These are phyloP conservation scores for Populus hybrid DNA, from an alignment of 441 rosid species.

Conservation along the genomic window DNA sequence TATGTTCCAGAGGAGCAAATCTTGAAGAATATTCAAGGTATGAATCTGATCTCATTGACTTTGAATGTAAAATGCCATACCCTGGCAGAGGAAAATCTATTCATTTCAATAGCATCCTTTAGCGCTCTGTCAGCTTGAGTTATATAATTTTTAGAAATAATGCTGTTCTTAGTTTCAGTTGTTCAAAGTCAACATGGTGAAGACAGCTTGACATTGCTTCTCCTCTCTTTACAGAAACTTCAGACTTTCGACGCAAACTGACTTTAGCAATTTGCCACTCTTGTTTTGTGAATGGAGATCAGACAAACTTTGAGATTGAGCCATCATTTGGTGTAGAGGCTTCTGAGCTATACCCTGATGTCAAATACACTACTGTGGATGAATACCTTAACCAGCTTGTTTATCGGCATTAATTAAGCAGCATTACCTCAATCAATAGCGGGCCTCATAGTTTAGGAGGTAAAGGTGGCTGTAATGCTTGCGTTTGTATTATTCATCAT, in stretches of 20 bases:
- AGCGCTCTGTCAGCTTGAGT: neutral
- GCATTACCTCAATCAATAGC: neutral
- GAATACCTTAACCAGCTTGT: constrained; percentile 47
- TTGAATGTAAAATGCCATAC: too few species aligned
- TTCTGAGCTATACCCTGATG: constrained; percentile 61
- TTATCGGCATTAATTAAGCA: neutral
- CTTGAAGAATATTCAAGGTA: constrained; percentile 53
- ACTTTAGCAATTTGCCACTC: constrained; percentile 44
- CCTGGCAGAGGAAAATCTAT: too few species aligned
- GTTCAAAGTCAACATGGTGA: too few species aligned
- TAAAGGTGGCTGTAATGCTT: too few species aligned
- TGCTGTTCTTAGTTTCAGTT: too few species aligned
- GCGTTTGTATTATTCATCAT: too few species aligned
- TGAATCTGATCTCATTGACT: neutral
- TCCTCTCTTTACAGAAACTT: constrained; percentile 30
- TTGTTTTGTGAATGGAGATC: constrained; percentile 56
- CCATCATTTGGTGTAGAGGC: constrained; percentile 63
- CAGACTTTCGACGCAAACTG: constrained; percentile 30
- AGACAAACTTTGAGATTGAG: constrained; percentile 49
- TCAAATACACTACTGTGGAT: constrained; percentile 54
- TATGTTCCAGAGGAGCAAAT: constrained; percentile 59
- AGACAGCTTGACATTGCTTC: neutral
- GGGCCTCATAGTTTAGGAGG: too few species aligned
- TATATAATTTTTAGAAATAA: too few species aligned
- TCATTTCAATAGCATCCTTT: too few species aligned